A percentile compares a stretch with the other conserved stretches of the same genome.
Evolutionary conservation across 2,329 filamentous ascomycete species (phyloP).

Genomic region (Beauveria caledonica): DNA sequence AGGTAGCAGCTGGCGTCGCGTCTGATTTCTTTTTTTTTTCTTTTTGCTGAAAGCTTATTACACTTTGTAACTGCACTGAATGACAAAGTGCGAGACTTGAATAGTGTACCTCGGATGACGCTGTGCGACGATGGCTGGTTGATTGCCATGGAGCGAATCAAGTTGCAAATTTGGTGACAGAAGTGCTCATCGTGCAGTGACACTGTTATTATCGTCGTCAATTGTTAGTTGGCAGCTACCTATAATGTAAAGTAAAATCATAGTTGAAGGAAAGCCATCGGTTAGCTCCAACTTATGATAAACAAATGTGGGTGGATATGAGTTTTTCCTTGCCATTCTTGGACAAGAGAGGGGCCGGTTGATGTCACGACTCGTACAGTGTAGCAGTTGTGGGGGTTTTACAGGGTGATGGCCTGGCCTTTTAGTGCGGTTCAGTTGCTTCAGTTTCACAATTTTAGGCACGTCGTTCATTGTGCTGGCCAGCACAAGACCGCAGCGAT

Average conservation of each 20-base stretch:
- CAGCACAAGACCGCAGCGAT: background rate
- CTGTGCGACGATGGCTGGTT: background rate
- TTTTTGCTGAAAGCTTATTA: no score
- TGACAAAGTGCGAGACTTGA: no score
- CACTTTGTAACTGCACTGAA: no score
- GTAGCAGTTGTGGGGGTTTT: background rate
- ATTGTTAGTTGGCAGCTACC: no score
- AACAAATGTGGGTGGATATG: background rate
- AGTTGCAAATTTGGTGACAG: background rate
- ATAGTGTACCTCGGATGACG: background rate
- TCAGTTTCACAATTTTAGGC: background rate
- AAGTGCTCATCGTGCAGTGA: background rate
- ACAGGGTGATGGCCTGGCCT: background rate
- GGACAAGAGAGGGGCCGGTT: background rate
- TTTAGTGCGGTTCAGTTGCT: background rate
- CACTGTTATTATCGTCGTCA: background rate
- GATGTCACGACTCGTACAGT: conserved; percentile 10
- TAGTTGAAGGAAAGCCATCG: background rate
- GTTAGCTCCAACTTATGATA: background rate
- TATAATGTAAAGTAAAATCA: background rate
- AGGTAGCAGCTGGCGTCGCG: no score
- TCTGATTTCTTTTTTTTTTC: no score
- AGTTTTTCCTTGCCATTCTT: conserved; percentile 5
- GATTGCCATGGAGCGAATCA: background rate
- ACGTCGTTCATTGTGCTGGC: conserved; percentile 4